Conservation (phyloP, 2,329 filamentous ascomycete species). For the Alternaria triticimaculans region DNA sequence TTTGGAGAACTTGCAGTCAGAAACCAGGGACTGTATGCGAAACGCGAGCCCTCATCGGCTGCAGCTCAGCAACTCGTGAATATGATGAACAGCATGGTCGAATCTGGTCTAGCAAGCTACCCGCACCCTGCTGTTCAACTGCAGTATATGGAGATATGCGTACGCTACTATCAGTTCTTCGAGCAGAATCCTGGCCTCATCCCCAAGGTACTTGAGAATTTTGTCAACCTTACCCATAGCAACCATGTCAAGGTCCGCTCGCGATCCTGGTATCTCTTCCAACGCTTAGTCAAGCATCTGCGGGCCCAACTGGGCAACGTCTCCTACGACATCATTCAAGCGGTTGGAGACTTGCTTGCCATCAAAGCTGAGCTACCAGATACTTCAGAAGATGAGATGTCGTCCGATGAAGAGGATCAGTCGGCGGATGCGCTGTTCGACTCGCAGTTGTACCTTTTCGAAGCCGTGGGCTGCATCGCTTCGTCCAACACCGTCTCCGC, state of each 20-base stretch:
- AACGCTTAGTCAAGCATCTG: conserved; percentile 88
- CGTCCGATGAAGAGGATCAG: conserved; percentile 88
- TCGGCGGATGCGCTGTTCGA: conserved; percentile 90
- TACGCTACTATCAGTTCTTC: conserved; percentile 92
- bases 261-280: conserved; percentile 96
- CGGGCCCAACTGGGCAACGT: conserved; percentile 84
- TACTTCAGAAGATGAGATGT: conserved; percentile 85
- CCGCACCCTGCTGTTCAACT: conserved; percentile 90
- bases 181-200: conserved; percentile 83
- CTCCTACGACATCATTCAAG: conserved; percentile 88
- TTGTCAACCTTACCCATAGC: conserved; percentile 89
- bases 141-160: conserved; percentile 98
- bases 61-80: conserved; percentile 82
- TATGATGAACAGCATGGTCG: conserved; percentile 96
- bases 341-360: conserved; percentile 83
- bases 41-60: conserved; percentile 78
- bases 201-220: conserved; percentile 85
- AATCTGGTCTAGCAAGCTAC: conserved; percentile 87
- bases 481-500: conserved; percentile 78
- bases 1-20: conserved; percentile 94
- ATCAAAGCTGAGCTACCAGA: conserved; percentile 89
- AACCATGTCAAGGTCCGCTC: conserved; percentile 84
- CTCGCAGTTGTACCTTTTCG: conserved; percentile 91
- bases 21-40: conserved; percentile 83
- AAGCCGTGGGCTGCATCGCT: conserved; percentile 91